phyloP scores from a whole-genome alignment of 306 rosid species.

The Prunus armeniaca region DNA sequence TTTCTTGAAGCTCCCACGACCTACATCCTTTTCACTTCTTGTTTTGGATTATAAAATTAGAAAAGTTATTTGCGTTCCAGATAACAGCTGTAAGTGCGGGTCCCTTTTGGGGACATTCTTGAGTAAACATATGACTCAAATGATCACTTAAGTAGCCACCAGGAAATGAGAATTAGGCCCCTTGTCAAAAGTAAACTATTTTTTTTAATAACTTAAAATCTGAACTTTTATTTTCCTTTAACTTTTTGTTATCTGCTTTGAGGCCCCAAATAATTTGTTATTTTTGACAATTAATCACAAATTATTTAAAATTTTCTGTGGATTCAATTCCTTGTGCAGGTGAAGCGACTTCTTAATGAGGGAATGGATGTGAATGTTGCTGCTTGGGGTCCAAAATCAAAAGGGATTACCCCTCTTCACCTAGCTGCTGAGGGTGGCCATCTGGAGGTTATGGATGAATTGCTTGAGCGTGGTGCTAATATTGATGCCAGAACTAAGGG shows the following conservation, averaged over 20 bases:
- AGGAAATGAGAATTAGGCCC: neutral
- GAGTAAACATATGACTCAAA: neutral
- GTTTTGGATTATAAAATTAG: neutral
- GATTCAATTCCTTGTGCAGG: slow-evolving; percentile 38
- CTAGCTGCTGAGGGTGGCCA: slow-evolving; percentile 99
- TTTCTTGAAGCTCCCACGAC: neutral
- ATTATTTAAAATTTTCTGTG: neutral
- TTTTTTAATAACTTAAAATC: neutral
- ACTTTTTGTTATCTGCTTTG: neutral
- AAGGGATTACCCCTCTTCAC: slow-evolving; percentile 94
- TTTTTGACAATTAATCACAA: neutral
- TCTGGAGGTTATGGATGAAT: slow-evolving; percentile 82
- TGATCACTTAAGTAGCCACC: neutral
- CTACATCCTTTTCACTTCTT: neutral
- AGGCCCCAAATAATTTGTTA: neutral
- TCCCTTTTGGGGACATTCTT: neutral
- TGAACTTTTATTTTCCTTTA: neutral
- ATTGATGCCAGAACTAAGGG: slow-evolving; percentile 96
- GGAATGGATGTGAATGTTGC: slow-evolving; percentile 89
- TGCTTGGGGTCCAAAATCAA: slow-evolving; percentile 88
- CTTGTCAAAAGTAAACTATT: neutral
- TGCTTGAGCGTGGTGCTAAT: slow-evolving; percentile 93
- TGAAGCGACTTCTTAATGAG: slow-evolving; percentile 68
- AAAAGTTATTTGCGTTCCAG: neutral
- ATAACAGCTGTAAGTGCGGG: no score